These are phyloP conservation scores for Retiboletus fuscus DNA, from an alignment of 1,284 basidiomycete genomes.

Conservation along the genomic window DNA sequence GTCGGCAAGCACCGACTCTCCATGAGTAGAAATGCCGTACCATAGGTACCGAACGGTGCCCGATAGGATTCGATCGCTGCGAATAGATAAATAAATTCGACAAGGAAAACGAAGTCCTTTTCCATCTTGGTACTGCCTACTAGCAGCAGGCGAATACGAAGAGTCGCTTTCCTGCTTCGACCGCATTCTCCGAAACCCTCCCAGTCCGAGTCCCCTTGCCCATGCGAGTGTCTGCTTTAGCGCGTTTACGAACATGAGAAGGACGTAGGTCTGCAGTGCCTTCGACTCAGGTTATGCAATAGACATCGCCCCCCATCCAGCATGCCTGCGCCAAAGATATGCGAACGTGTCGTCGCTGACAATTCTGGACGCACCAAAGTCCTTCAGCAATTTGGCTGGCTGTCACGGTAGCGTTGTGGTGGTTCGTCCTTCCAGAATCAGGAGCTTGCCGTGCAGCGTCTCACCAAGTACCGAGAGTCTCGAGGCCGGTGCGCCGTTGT, in stretches of 20 bases:
- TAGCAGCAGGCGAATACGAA: conserved; percentile 95
- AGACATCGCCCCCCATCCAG: conserved; percentile 56
- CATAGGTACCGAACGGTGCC: no score
- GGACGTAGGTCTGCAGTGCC: conserved; percentile 70
- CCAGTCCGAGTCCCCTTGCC: conserved; percentile 92
- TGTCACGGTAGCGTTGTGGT: conserved; percentile 97
- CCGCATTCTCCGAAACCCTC: conserved; percentile 94
- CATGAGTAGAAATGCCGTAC: no score
- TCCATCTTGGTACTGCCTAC: conserved; percentile 98
- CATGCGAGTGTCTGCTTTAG: conserved; percentile 99
- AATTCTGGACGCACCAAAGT: conserved; percentile 97
- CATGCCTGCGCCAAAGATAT: conserved; percentile 93
- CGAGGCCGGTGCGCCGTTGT: conserved; percentile 78
- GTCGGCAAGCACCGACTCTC: no score
- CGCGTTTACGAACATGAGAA: conserved; percentile 98
- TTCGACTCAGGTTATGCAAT: neutral
- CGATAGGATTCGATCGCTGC: no score
- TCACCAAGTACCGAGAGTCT: conserved; percentile 95
- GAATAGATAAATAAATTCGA: no score
- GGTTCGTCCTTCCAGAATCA: conserved; percentile 95
- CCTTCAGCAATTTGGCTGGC: conserved; percentile 96
- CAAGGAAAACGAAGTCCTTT: conserved; percentile 99
- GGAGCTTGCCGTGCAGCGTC: conserved; percentile 91
- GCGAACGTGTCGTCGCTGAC: conserved; percentile 94
- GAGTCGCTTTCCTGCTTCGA: conserved; percentile 93